Percentiles rank a stretch among this genome's conserved stretches.
Conservation (phyloP, 306 rosid genomes). For the Medicago arabica region DNA sequence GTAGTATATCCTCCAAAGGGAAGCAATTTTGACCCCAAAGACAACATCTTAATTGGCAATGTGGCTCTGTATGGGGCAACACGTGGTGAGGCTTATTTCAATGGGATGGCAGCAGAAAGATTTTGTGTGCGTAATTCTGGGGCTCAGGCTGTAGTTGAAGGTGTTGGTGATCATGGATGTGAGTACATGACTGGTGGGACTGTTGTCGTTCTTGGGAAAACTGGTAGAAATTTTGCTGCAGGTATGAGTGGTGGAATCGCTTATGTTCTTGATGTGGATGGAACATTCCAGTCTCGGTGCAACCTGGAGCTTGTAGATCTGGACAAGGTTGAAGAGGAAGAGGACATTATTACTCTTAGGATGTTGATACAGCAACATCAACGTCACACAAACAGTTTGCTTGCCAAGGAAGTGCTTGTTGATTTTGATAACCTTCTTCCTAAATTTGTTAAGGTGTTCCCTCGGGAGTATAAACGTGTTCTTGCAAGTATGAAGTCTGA, state of each 20-base stretch:
- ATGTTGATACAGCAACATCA: constrained; percentile 98
- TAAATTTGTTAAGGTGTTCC: constrained; percentile 86
- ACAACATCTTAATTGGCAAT: constrained; percentile 92
- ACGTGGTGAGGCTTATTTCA: constrained; percentile 91
- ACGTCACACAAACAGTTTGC: constrained; percentile 85
- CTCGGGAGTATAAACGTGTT: constrained; percentile 85
- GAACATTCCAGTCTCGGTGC: constrained; percentile 74
- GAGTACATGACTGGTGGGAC: constrained; percentile 99
- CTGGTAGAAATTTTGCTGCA: constrained; percentile 98
- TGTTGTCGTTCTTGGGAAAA: constrained; percentile 91
- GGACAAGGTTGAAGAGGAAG: constrained; percentile 86
- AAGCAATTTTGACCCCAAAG: constrained; percentile 89
- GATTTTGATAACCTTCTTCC: constrained; percentile 80
- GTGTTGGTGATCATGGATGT: constrained; percentile 99
- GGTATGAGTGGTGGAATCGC: constrained; percentile 99
- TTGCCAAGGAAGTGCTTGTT: constrained; percentile 81
- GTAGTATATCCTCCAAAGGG: constrained; percentile 87
- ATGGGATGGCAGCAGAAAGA: constrained; percentile 99
- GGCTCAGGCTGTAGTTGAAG: constrained; percentile 96
- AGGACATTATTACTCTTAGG: constrained; percentile 70
- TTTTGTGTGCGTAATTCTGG: constrained; percentile 98
- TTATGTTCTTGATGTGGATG: constrained; percentile 80
- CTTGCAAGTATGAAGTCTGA: constrained; percentile 71
- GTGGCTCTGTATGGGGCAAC: constrained; percentile 98
- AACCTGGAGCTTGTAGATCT: constrained; percentile 94